Evolutionary conservation across 345 rosid species (phyloP).

Genomic region (Lagerstroemia speciosa): DNA sequence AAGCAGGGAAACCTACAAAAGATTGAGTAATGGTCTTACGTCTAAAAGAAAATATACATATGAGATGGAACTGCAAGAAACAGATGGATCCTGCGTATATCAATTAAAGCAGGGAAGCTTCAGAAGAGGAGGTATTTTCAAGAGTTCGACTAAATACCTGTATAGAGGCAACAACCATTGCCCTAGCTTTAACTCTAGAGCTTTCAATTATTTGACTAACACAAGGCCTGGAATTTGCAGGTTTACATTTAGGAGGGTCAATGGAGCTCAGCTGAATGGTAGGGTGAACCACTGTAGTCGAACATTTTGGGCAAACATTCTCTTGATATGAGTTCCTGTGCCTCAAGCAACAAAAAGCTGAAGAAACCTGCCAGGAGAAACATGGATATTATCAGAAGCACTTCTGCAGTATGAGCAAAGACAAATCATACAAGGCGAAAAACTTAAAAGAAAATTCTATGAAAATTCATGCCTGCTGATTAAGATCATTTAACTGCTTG

Average conservation of each 20-base stretch:
- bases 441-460: slow-evolving; percentile 13
- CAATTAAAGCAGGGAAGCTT: not conserved
- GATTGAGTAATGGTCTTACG: not conserved
- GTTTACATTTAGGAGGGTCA: slow-evolving; percentile 17
- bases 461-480: slow-evolving; percentile 45
- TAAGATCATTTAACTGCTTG: slow-evolving; percentile 39
- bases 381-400: not conserved
- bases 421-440: not conserved
- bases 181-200: slow-evolving; percentile 57
- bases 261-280: slow-evolving; percentile 20
- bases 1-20: not conserved
- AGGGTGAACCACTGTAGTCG: slow-evolving; percentile 35
- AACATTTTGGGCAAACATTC: slow-evolving; percentile 19
- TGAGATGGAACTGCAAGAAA: not conserved
- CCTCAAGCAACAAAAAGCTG: slow-evolving; percentile 30
- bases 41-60: not conserved
- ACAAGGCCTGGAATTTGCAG: slow-evolving; percentile 52
- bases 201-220: slow-evolving; percentile 52
- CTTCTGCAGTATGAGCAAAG: not conserved
- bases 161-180: slow-evolving; percentile 80
- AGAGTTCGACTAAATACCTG: slow-evolving; percentile 36
- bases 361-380: slow-evolving; percentile 42
- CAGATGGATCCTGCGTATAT: not conserved
- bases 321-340: slow-evolving; percentile 27
- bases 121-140: not conserved